Conservation (phyloP, 2,329 filamentous ascomycete species). For the Fusarium oligoseptatum region DNA sequence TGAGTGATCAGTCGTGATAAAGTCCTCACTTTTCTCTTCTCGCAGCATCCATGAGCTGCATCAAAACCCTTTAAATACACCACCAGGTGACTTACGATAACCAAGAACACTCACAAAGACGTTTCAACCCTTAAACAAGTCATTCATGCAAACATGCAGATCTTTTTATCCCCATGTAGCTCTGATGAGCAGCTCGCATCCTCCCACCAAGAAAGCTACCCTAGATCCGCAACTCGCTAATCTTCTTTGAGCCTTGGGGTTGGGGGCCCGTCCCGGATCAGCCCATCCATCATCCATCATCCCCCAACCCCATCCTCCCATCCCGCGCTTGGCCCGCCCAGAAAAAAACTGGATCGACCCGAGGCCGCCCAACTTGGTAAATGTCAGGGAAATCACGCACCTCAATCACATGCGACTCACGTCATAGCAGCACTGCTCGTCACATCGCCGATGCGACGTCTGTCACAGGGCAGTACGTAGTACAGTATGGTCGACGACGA, state of each 20-base stretch:
- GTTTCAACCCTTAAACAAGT: neutral
- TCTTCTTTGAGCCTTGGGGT: slow-evolving; percentile 23
- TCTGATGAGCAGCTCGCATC: neutral
- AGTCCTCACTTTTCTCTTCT: neutral
- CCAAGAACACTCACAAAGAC: neutral
- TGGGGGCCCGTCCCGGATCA: slow-evolving; percentile 20
- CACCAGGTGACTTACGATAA: neutral
- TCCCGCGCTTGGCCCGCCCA: slow-evolving; percentile 11
- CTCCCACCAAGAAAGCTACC: neutral
- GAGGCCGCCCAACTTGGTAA: slow-evolving; percentile 24
- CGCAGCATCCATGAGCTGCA: neutral
- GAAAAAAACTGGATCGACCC: slow-evolving; percentile 12
- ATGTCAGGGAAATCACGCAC: slow-evolving; percentile 35
- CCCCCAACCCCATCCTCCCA: neutral
- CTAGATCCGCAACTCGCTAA: slow-evolving; percentile 22
- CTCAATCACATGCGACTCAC: slow-evolving; percentile 39
- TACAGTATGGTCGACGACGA: neutral
- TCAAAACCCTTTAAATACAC: neutral
- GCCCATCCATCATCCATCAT: slow-evolving; percentile 9
- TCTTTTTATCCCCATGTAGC: neutral
- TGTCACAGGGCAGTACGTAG: too few species aligned
- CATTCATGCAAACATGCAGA: neutral
- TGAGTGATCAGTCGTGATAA: neutral
- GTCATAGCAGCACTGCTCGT: slow-evolving; percentile 20
- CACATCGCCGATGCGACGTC: slow-evolving; percentile 4